Evolutionary conservation across 441 rosid genomes (phyloP).

Genomic region (Monsonia emarginata): DNA sequence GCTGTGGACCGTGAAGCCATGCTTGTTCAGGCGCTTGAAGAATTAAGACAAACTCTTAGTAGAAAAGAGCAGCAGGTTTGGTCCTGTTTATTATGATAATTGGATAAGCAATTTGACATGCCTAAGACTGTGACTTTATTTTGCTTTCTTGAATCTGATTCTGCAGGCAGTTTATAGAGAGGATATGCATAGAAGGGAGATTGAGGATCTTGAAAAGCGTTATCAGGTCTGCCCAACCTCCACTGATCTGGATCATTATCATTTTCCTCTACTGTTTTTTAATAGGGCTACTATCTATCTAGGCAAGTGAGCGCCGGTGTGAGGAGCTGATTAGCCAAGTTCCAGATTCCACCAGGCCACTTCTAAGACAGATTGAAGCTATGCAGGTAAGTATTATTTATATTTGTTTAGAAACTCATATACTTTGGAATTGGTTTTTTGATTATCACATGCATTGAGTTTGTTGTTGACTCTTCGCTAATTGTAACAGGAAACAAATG

Average conservation of each 20-base stretch:
- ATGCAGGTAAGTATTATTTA: constrained; percentile 58
- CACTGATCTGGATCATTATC: neutral
- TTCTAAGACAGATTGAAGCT: constrained; percentile 92
- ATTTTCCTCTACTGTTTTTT: neutral
- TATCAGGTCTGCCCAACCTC: constrained; percentile 54
- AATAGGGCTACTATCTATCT: neutral
- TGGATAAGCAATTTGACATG: constrained; percentile 12
- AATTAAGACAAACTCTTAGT: constrained; percentile 81
- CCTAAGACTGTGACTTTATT: constrained; percentile 3
- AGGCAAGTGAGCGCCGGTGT: constrained; percentile 98
- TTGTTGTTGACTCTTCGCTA: constrained; percentile 13
- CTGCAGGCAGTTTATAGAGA: constrained; percentile 69
- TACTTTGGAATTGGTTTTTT: constrained; percentile 5
- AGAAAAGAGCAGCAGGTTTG: constrained; percentile 90
- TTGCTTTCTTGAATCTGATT: constrained; percentile 16
- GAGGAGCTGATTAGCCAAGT: constrained; percentile 95
- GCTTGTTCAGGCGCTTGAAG: constrained; percentile 90
- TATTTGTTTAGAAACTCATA: constrained; percentile 6
- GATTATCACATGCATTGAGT: neutral
- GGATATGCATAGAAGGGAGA: constrained; percentile 64
- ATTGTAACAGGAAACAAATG: constrained; percentile 60
- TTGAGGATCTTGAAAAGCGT: constrained; percentile 84
- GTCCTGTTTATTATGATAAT: constrained; percentile 14
- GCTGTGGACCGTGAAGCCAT: constrained; percentile 85
- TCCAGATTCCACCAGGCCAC: constrained; percentile 97